Conservation (phyloP, 495 filamentous ascomycete genomes). For the Pseudoneurospora amorphoporcata region DNA sequence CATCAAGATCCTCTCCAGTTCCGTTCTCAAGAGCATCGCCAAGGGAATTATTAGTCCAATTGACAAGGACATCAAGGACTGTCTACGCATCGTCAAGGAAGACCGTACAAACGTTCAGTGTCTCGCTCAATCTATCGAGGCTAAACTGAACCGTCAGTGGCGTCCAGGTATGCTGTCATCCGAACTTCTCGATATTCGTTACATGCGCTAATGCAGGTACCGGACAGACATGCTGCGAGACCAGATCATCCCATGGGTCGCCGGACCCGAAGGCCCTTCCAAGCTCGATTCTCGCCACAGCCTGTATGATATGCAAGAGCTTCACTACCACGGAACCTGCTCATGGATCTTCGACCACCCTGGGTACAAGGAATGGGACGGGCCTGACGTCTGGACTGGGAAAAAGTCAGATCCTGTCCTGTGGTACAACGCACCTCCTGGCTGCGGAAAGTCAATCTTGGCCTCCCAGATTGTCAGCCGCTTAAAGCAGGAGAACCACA, state of each 20-base stretch:
- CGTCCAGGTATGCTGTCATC: background rate
- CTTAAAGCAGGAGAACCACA: slow-evolving; percentile 8
- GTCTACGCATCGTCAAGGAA: slow-evolving; percentile 6
- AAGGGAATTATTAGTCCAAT: slow-evolving; percentile 2
- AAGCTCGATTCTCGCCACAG: slow-evolving; percentile 15
- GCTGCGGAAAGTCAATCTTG: slow-evolving; percentile 22
- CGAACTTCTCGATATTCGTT: background rate
- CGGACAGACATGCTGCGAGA: slow-evolving; percentile 6
- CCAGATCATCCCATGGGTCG: slow-evolving; percentile 16
- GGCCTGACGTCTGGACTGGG: slow-evolving; percentile 2
- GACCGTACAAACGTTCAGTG: background rate
- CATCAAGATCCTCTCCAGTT: slow-evolving; percentile 6
- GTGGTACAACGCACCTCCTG: slow-evolving; percentile 24
- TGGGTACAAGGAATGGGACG: slow-evolving; percentile 13
- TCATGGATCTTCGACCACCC: slow-evolving; percentile 23
- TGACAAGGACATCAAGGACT: slow-evolving; percentile 3
- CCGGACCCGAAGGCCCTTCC: slow-evolving; percentile 4
- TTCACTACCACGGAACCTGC: slow-evolving; percentile 16
- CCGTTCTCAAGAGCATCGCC: background rate
- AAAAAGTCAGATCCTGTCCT: slow-evolving; percentile 9
- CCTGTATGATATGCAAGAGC: slow-evolving; percentile 8
- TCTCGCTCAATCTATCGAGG: slow-evolving; percentile 2
- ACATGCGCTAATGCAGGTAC: background rate
- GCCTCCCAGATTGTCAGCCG: slow-evolving; percentile 8
- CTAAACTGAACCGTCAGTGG: slow-evolving; percentile 4